Conservation (phyloP, 2,329 filamentous ascomycete genomes). For the Aspergillus vadensis region DNA sequence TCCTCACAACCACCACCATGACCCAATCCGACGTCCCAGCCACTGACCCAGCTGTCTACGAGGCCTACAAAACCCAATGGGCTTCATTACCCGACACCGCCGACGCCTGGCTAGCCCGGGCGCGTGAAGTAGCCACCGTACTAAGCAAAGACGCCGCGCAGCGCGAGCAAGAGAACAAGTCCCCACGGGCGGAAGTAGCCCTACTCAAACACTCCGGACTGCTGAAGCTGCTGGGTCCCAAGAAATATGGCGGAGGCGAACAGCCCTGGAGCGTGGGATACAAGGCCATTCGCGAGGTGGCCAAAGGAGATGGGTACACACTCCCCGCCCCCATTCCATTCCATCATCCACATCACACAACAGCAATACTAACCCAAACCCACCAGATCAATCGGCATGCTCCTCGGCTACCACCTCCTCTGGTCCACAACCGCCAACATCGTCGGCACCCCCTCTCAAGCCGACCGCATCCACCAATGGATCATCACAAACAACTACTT, state of each 20-base stretch:
- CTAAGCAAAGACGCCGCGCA: slow-evolving; percentile 51
- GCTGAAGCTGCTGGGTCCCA: slow-evolving; percentile 53
- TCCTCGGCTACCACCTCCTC: slow-evolving; percentile 65
- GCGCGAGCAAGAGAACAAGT: slow-evolving; percentile 56
- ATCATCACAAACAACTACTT: slow-evolving; percentile 68
- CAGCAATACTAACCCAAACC: too few species aligned
- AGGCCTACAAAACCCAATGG: slow-evolving; percentile 43
- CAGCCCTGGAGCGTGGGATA: slow-evolving; percentile 60
- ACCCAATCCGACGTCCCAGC: slow-evolving; percentile 20
- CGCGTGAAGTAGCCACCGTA: slow-evolving; percentile 53
- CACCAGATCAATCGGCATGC: slow-evolving; percentile 61
- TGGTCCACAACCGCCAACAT: slow-evolving; percentile 65
- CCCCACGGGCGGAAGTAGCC: slow-evolving; percentile 53
- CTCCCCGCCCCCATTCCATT: too few species aligned
- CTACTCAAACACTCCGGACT: slow-evolving; percentile 56
- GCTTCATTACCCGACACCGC: slow-evolving; percentile 41
- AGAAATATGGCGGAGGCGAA: slow-evolving; percentile 55
- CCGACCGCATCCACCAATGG: slow-evolving; percentile 57
- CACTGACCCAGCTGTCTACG: slow-evolving; percentile 46
- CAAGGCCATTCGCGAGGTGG: slow-evolving; percentile 62
- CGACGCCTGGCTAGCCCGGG: slow-evolving; percentile 52
- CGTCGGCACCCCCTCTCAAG: slow-evolving; percentile 62
- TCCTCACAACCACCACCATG: slow-evolving; percentile 16
- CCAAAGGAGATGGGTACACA: slow-evolving; percentile 62
- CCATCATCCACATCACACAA: neutral